phyloP scores from a whole-genome alignment of 2,329 filamentous ascomycete genomes.

The Rhinocladiella mackenziei region DNA sequence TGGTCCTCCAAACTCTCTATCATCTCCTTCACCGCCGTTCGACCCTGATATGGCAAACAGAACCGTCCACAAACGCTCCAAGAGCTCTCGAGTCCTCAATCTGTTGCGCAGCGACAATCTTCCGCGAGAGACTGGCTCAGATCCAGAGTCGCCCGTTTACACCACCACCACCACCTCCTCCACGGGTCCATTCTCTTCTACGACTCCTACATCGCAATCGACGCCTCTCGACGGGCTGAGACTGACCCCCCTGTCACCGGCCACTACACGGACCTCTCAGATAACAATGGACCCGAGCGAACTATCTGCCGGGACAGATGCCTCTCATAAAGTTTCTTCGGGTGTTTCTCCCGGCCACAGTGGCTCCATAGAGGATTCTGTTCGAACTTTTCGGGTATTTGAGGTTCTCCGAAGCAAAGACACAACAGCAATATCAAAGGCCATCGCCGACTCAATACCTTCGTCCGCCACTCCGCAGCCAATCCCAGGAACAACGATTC shows the following conservation, averaged over 20 bases:
- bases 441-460: slow-evolving; percentile 60
- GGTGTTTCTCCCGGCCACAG: slow-evolving; percentile 34
- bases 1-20: neutral
- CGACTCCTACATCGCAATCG: slow-evolving; percentile 10
- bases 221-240: slow-evolving; percentile 16
- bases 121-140: slow-evolving; percentile 40
- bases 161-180: slow-evolving; percentile 19
- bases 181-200: slow-evolving; percentile 16
- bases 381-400: slow-evolving; percentile 89
- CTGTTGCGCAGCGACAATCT: slow-evolving; percentile 52
- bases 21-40: neutral
- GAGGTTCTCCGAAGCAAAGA: slow-evolving; percentile 89
- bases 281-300: slow-evolving; percentile 30
- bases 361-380: slow-evolving; percentile 79
- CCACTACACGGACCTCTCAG: slow-evolving; percentile 31
- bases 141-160: slow-evolving; percentile 31
- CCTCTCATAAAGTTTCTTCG: slow-evolving; percentile 35
- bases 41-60: slow-evolving; percentile 32
- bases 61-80: slow-evolving; percentile 51
- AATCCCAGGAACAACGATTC: slow-evolving; percentile 69
- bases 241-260: slow-evolving; percentile 23
- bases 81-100: slow-evolving; percentile 52
- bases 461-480: slow-evolving; percentile 42
- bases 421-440: slow-evolving; percentile 81
- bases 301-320: slow-evolving; percentile 33